These are phyloP conservation scores for Allium sativum DNA, from an alignment of 106 monocot species.

Conservation along the genomic window DNA sequence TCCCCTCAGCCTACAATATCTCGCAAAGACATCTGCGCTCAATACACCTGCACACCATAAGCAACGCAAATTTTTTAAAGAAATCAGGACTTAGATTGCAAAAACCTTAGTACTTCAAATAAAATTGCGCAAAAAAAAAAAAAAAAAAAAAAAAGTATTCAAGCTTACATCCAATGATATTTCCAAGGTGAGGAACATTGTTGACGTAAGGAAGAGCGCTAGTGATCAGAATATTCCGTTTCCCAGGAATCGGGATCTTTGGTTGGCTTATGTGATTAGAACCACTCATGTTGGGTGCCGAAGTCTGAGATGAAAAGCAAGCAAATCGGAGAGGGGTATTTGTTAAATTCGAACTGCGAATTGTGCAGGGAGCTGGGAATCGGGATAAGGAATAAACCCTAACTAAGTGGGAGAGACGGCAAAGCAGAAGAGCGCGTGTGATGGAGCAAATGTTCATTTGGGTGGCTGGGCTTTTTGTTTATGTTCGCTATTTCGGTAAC, in stretches of 20 bases:
- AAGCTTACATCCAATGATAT: constrained; percentile 82
- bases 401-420: no score
- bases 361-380: no score
- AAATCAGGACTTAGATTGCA: not conserved
- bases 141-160: not conserved
- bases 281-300: not conserved
- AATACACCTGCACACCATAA: constrained; percentile 50
- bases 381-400: no score
- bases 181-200: constrained; percentile 93
- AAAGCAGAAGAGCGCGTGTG: no score
- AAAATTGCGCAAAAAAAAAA: not conserved
- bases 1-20: constrained; percentile 75
- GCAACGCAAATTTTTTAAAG: not conserved
- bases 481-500: no score
- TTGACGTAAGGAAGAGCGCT: constrained; percentile 96
- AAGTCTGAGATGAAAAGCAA: not conserved
- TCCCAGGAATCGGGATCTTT: constrained; percentile 67
- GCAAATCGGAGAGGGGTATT: not conserved
- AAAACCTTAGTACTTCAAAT: no score
- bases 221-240: constrained; percentile 81
- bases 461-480: no score
- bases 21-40: constrained; percentile 91
- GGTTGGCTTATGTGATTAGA: not conserved
- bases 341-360: no score
- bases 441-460: no score